Evolutionary conservation across 805 yeast genomes (phyloP), one percentile per base, ranked within the genome.

Genomic region (Lachancea sp.): DNA sequence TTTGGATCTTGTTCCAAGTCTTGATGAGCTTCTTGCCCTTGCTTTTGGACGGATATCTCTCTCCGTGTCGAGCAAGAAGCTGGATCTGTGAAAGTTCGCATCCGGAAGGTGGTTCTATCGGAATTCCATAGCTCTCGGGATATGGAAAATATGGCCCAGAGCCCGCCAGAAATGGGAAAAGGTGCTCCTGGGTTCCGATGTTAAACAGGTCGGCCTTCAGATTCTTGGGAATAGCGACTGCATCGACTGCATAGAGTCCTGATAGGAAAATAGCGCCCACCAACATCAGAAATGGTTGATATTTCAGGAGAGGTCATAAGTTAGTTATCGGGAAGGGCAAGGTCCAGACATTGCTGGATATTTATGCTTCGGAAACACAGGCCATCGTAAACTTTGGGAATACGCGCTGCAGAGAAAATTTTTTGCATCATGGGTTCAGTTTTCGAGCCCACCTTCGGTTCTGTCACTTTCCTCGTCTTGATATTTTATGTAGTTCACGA

Each of bases 41-140:
- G n/a, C 68, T 65, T 2, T 53, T 60, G 2, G 84, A 74, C 2
- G 87, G 88, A 56, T 71, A 84, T 51, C 95, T 69, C 61, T 85
- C 93, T 17, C 91, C 95, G 57, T 87, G 95, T 57, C 95, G 74
- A 53, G 81, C 79, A 42, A 83, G 65, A 18, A 84, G 64, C 52
- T 82, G 88, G 9, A 83, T 86, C 61, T 84, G 91, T 53, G 77
- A 77, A 45, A 81, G 68, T 5, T 62, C 55, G 61, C 85, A 81
- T 8, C 61, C 67, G 12, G 42, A 51, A 22, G 84, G 82, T 1
- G 68, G 51, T 9, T 66, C 75, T 17, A 70, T 59, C 13, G 74
- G 63, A 33, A 80, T 71, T 2, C 84, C 85, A 53, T 61, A 75
- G 1, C 83, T 83, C 2, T 66, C 62, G 16, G 60, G 60, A 41